Percentiles rank a stretch among this genome's conserved stretches.
These are phyloP conservation scores for Heterobasidion parviporum DNA, from an alignment of 1,284 basidiomycete species.

Conservation along the genomic window DNA sequence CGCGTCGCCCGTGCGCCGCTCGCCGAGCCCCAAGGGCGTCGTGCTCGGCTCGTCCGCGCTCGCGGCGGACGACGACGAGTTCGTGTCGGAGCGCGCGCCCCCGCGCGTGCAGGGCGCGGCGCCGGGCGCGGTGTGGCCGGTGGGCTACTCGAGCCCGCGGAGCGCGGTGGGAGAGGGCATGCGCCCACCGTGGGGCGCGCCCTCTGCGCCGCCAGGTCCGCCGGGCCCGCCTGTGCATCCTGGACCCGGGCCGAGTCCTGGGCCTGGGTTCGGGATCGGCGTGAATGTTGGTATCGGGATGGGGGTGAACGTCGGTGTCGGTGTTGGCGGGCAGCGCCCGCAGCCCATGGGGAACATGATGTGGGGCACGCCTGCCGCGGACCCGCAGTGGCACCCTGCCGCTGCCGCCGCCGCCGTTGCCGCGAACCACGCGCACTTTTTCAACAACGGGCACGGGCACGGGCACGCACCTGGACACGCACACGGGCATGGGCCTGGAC, in stretches of 20 bases:
- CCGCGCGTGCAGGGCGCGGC: constrained; percentile 13
- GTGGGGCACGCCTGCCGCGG: constrained; percentile 30
- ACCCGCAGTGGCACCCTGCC: constrained; percentile 40
- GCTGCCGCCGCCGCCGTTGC: constrained; percentile 1
- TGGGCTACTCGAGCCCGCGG: neutral
- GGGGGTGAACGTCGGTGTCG: constrained; percentile 7
- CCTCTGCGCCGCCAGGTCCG: neutral
- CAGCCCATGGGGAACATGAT: constrained; percentile 29
- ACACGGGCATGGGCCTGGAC: neutral
- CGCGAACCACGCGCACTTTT: constrained; percentile 26
- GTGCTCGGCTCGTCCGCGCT: constrained; percentile 71
- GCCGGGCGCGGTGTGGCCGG: constrained; percentile 4
- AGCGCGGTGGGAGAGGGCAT: neutral
- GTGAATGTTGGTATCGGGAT: neutral
- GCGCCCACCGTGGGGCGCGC: neutral
- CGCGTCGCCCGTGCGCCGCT: constrained; percentile 34
- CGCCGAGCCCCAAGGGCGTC: constrained; percentile 60
- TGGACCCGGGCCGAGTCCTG: neutral
- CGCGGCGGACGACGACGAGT: constrained; percentile 69
- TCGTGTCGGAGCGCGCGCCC: constrained; percentile 36
- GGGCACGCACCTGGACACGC: neutral
- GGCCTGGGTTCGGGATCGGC: constrained; percentile 7
- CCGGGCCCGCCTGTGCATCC: neutral
- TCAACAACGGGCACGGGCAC: constrained; percentile 16
- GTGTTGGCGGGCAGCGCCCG: constrained; percentile 25